Conservation (phyloP, 768 basidiomycete genomes). For the Suillus americanus region DNA sequence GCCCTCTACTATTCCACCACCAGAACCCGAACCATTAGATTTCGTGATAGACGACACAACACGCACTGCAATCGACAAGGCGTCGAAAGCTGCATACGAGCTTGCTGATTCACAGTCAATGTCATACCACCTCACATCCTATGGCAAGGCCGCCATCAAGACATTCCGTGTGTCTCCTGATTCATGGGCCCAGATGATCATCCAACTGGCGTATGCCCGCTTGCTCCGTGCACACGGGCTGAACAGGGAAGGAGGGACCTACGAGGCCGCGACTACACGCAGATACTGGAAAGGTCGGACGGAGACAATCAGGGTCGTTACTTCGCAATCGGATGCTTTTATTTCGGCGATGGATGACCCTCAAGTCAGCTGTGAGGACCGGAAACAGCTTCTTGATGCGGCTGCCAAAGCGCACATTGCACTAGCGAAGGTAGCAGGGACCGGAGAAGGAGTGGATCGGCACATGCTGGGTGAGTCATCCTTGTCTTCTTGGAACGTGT, state of each 20-base stretch:
- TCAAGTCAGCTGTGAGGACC: constrained; percentile 36
- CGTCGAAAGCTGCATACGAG: constrained; percentile 53
- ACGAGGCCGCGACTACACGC: constrained; percentile 92
- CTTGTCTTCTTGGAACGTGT: neutral
- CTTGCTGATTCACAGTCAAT: constrained; percentile 67
- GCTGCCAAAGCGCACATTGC: constrained; percentile 66
- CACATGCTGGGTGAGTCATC: constrained; percentile 72
- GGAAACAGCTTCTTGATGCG: constrained; percentile 51
- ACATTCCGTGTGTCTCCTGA: constrained; percentile 88
- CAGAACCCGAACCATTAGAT: constrained; percentile 53
- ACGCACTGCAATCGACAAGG: constrained; percentile 50
- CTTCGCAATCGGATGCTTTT: constrained; percentile 74
- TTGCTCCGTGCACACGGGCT: constrained; percentile 36
- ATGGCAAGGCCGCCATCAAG: constrained; percentile 88
- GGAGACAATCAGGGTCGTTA: constrained; percentile 88
- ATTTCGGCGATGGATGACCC: constrained; percentile 69
- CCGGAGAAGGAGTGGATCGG: constrained; percentile 79
- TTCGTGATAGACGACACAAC: constrained; percentile 44
- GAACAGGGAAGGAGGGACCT: constrained; percentile 66
- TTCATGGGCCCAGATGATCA: constrained; percentile 90
- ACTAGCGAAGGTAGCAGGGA: constrained; percentile 65
- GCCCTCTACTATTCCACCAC: constrained; percentile 13
- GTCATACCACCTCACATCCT: constrained; percentile 61
- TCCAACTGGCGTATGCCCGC: constrained; percentile 86
- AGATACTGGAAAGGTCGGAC: constrained; percentile 88